A percentile compares a stretch with the other conserved stretches of the same genome.
phyloP scores from a whole-genome alignment of 2,329 filamentous ascomycete genomes.

The Fusarium nematophilum region DNA sequence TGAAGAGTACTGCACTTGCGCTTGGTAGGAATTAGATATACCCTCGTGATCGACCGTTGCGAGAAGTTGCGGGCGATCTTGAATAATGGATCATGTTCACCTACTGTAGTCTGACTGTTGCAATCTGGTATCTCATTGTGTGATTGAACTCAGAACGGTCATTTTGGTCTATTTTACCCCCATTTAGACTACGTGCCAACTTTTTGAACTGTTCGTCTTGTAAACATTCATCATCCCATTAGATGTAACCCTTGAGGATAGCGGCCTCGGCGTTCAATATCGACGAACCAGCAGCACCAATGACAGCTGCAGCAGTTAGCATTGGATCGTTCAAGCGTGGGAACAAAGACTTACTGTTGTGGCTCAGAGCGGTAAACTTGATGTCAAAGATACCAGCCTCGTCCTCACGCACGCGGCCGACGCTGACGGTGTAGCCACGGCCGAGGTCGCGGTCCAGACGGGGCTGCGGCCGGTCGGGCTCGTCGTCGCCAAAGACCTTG shows the following conservation, averaged over 20 bases:
- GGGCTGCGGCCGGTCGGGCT: slow-evolving; percentile 90
- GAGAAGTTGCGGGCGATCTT: slow-evolving; percentile 19
- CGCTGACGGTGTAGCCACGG: slow-evolving; percentile 89
- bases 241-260: slow-evolving; percentile 87
- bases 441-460: slow-evolving; percentile 88
- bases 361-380: slow-evolving; percentile 93
- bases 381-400: slow-evolving; percentile 92
- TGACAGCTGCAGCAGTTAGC: slow-evolving; percentile 69
- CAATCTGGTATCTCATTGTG: no score
- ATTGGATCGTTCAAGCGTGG: neutral
- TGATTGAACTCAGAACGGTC: slow-evolving; percentile 7
- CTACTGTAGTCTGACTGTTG: neutral
- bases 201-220: slow-evolving; percentile 6
- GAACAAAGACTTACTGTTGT: slow-evolving; percentile 68
- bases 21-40: slow-evolving; percentile 32
- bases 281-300: slow-evolving; percentile 94
- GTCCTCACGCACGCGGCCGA: slow-evolving; percentile 87
- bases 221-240: slow-evolving; percentile 33
- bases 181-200: slow-evolving; percentile 2
- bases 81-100: slow-evolving; percentile 26
- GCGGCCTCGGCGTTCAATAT: slow-evolving; percentile 95
- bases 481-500: slow-evolving; percentile 78
- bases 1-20: slow-evolving; percentile 17
- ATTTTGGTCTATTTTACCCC: slow-evolving; percentile 10
- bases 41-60: slow-evolving; percentile 30